Evolutionary conservation across 352 stramenopile genomes (phyloP).

Genomic region (Halophytophthora polymorphica): DNA sequence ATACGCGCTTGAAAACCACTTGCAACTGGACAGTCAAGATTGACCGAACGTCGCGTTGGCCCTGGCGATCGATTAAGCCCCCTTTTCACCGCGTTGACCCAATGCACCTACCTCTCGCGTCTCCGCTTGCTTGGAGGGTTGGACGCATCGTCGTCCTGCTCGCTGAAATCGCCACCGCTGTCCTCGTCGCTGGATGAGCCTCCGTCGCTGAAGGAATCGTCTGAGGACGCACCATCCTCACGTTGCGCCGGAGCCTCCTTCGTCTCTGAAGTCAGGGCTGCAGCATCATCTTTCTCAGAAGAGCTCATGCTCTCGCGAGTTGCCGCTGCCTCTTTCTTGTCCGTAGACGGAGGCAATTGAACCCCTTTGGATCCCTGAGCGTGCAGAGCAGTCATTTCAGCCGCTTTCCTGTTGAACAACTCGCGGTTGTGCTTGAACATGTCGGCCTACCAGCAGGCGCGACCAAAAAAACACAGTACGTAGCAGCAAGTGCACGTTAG

Average conservation of each 20-base stretch:
- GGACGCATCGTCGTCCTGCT: conserved; percentile 10
- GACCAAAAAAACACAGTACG: neutral
- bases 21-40: neutral
- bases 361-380: conserved; percentile 24
- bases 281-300: conserved; percentile 5
- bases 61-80: no score
- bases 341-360: conserved; percentile 3
- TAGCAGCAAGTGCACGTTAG: neutral
- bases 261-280: conserved; percentile 5
- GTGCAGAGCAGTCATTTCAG: conserved; percentile 56
- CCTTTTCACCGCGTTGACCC: no score
- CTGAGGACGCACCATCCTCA: conserved; percentile 17
- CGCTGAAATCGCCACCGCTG: conserved; percentile 7
- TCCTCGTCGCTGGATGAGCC: conserved; percentile 43
- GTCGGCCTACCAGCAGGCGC: no score
- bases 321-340: conserved; percentile 2
- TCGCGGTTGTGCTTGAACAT: conserved; percentile 77
- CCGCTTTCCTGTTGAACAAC: conserved; percentile 63
- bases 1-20: no score
- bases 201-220: conserved; percentile 47
- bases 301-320: neutral
- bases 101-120: conserved; percentile 18
- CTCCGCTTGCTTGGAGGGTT: conserved; percentile 22
- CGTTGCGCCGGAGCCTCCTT: conserved; percentile 11
- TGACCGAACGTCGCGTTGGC: no score